A percentile compares a stretch with the other conserved stretches of the same genome.
Evolutionary conservation across 768 basidiomycete species (phyloP).

Genomic region (Tricholoma furcatifolium): DNA sequence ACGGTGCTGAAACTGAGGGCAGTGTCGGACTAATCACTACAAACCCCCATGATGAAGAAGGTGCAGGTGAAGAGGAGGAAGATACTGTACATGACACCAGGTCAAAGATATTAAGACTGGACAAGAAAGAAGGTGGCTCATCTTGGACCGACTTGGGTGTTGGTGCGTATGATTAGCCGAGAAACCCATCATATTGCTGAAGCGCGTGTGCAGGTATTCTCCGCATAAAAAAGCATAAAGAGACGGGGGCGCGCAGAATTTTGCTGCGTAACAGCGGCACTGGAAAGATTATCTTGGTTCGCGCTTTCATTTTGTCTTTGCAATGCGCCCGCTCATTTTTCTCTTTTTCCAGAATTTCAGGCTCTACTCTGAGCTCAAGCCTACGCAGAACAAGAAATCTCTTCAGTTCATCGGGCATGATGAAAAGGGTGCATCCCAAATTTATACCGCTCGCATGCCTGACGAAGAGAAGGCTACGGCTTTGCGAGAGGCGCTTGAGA

Average conservation of each 20-base stretch:
- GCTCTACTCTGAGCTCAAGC: constrained; percentile 57
- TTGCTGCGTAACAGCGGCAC: constrained; percentile 72
- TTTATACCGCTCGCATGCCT: constrained; percentile 62
- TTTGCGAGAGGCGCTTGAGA: constrained; percentile 58
- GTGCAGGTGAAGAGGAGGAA: constrained; percentile 82
- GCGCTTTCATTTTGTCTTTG: constrained; percentile 25
- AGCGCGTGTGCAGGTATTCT: constrained; percentile 50
- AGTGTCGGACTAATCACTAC: constrained; percentile 22
- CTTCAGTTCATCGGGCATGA: constrained; percentile 74
- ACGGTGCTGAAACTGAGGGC: constrained; percentile 20
- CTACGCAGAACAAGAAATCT: constrained; percentile 48
- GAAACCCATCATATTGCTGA: not conserved
- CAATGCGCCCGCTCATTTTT: constrained; percentile 2
- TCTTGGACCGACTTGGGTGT: constrained; percentile 69
- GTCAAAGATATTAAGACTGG: constrained; percentile 62
- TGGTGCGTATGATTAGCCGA: constrained; percentile 40
- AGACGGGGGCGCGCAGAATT: constrained; percentile 53
- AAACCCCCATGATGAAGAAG: constrained; percentile 64
- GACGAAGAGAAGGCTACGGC: constrained; percentile 56
- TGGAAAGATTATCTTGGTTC: constrained; percentile 72
- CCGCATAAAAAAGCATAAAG: constrained; percentile 74
- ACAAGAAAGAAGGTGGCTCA: constrained; percentile 33
- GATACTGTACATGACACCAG: constrained; percentile 59
- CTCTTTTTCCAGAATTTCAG: constrained; percentile 62
- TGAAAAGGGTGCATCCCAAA: constrained; percentile 45